Evolutionary conservation across 2,329 filamentous ascomycete species (phyloP).

Genomic region (Trichoderma pleuroti): DNA sequence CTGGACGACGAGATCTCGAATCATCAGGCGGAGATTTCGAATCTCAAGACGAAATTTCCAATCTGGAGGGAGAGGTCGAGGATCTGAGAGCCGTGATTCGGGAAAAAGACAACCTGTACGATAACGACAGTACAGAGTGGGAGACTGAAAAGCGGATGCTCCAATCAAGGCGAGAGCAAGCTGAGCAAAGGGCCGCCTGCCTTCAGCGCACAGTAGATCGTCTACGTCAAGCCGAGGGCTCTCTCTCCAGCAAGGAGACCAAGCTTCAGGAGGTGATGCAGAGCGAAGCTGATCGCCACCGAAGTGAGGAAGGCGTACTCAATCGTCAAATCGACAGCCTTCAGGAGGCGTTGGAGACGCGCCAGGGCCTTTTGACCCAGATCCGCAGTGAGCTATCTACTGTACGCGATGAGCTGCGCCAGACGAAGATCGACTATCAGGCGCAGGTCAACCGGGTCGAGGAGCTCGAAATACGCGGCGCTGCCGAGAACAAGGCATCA

Average conservation of each 20-base stretch:
- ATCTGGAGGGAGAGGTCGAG: not conserved
- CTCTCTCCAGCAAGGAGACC: constrained; percentile 63
- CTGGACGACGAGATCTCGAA: constrained; percentile 56
- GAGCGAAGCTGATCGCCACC: constrained; percentile 68
- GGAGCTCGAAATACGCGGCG: constrained; percentile 59
- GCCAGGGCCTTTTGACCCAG: constrained; percentile 62
- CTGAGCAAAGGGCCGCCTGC: constrained; percentile 63
- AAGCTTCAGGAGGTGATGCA: constrained; percentile 65
- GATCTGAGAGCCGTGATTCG: constrained; percentile 61
- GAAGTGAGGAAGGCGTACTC: constrained; percentile 66
- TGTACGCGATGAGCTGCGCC: constrained; percentile 66
- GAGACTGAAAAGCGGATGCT: constrained; percentile 47
- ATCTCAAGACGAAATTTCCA: not conserved
- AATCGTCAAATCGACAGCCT: constrained; percentile 71
- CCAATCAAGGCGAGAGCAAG: constrained; percentile 35
- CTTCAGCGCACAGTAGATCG: constrained; percentile 69
- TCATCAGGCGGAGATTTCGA: not conserved
- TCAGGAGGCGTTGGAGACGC: constrained; percentile 65
- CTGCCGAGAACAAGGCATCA: constrained; percentile 45
- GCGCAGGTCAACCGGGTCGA: constrained; percentile 67
- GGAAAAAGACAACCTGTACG: constrained; percentile 67
- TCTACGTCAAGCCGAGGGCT: constrained; percentile 64
- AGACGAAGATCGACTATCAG: constrained; percentile 61
- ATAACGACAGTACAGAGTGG: constrained; percentile 70
- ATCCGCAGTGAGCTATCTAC: constrained; percentile 63